These are phyloP conservation scores for Haplosporangium sp. DNA, from an alignment of 371 early-diverging fungal genomes.

Conservation along the genomic window DNA sequence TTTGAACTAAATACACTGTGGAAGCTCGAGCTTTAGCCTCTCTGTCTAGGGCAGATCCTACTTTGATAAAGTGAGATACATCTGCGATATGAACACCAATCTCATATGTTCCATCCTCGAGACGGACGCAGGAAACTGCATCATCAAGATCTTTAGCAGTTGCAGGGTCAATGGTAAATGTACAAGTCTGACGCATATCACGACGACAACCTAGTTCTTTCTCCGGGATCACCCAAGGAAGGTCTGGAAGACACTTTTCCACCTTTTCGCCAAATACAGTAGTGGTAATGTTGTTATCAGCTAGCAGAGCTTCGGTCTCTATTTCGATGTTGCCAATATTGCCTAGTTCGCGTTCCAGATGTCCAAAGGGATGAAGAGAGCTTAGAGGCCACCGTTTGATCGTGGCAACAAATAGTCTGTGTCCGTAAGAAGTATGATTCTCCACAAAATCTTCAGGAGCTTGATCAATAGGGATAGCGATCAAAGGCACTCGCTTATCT, in stretches of 20 bases:
- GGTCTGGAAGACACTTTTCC: conserved; percentile 71
- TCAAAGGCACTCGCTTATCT: conserved; percentile 85
- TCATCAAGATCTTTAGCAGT: conserved; percentile 97
- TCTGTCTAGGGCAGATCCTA: conserved; percentile 88
- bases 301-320: conserved; percentile 80
- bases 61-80: conserved; percentile 95
- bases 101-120: conserved; percentile 82
- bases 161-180: conserved; percentile 91
- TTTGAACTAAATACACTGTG: conserved; percentile 92
- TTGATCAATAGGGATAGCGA: conserved; percentile 80
- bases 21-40: conserved; percentile 95
- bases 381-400: conserved; percentile 83
- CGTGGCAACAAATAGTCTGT: conserved; percentile 71
- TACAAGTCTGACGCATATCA: conserved; percentile 77
- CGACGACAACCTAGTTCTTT: conserved; percentile 70
- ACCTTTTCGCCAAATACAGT: conserved; percentile 73
- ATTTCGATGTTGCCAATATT: conserved; percentile 73
- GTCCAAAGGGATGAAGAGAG: conserved; percentile 80
- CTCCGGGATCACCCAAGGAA: conserved; percentile 76
- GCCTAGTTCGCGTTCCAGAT: conserved; percentile 73
- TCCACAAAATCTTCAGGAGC: conserved; percentile 78
- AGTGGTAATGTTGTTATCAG: conserved; percentile 73
- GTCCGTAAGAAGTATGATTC: conserved; percentile 66
- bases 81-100: conserved; percentile 99
- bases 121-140: conserved; percentile 82